Evolutionary conservation across 2,329 filamentous ascomycete genomes (phyloP).

Genomic region (Furcasterigmium furcatum): DNA sequence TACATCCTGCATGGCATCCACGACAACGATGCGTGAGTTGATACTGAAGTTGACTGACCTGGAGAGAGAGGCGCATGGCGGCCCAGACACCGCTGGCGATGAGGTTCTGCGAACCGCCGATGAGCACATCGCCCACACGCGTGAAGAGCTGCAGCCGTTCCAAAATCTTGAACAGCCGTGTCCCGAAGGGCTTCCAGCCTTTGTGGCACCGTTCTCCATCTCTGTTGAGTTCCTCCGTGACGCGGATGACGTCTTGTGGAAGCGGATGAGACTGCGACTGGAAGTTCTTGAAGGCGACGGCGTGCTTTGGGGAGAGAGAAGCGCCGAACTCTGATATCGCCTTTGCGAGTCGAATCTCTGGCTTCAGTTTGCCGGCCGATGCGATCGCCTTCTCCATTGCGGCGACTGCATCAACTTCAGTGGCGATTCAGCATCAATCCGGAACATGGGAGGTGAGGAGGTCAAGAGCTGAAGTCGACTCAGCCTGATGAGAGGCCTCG

Average conservation of each 20-base stretch:
- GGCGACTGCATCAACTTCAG: too few species aligned
- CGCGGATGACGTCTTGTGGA: constrained; percentile 31
- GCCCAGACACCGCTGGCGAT: constrained; percentile 42
- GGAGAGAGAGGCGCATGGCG: constrained; percentile 34
- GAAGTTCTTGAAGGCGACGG: constrained; percentile 20
- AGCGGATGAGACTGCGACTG: constrained; percentile 19
- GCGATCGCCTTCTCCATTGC: not conserved
- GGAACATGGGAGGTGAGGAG: too few species aligned
- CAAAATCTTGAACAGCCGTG: constrained; percentile 35
- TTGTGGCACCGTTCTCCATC: constrained; percentile 24
- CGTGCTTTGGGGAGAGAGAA: constrained; percentile 28
- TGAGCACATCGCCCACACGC: constrained; percentile 27
- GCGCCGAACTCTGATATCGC: constrained; percentile 35
- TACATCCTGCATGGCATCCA: not conserved
- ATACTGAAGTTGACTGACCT: constrained; percentile 28
- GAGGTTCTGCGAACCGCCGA: constrained; percentile 40
- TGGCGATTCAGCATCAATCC: too few species aligned
- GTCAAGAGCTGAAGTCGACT: too few species aligned
- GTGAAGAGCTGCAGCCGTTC: constrained; percentile 38
- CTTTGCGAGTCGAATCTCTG: constrained; percentile 35
- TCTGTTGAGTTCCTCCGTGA: constrained; percentile 30
- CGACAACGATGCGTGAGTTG: too few species aligned
- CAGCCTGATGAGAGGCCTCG: too few species aligned
- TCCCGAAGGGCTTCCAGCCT: constrained; percentile 28
- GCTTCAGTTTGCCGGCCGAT: constrained; percentile 15